Evolutionary conservation across 2,329 filamentous ascomycete species (phyloP).

Genomic region (Raffaelea ambrosiae): DNA sequence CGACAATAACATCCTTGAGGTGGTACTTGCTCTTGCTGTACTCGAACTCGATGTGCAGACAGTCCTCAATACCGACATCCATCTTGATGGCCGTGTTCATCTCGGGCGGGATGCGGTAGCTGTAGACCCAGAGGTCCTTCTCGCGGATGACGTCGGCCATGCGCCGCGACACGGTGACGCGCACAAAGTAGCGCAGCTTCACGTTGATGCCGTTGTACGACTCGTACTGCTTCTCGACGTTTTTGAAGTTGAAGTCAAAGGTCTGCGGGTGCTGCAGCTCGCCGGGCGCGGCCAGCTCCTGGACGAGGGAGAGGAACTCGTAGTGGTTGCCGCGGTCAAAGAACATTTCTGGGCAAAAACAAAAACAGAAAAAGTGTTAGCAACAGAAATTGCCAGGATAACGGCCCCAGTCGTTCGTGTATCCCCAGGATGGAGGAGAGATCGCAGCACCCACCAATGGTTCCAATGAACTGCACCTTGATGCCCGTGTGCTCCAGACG

Average conservation of each 20-base stretch:
- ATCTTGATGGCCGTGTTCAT: conserved; percentile 99
- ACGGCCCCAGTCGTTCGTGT: no score
- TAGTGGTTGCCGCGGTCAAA: conserved; percentile 99
- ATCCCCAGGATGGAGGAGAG: background rate
- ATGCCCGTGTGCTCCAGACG: conserved; percentile 96
- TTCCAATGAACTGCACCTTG: conserved; percentile 99
- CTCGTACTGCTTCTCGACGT: conserved; percentile 99
- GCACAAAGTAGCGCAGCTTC: conserved; percentile 95
- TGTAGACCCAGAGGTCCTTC: conserved; percentile 99
- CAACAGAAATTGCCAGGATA: conserved; percentile 2
- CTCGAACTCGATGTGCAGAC: conserved; percentile 97
- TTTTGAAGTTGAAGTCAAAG: conserved; percentile 99
- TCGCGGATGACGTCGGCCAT: conserved; percentile 98
- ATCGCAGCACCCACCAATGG: conserved; percentile 65
- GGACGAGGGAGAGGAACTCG: conserved; percentile 94
- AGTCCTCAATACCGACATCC: conserved; percentile 99
- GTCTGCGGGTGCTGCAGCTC: conserved; percentile 98
- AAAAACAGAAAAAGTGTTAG: background rate
- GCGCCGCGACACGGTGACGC: conserved; percentile 88
- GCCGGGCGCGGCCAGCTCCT: conserved; percentile 92
- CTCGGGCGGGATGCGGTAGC: conserved; percentile 94
- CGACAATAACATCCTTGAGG: conserved; percentile 97
- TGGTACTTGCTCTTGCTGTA: conserved; percentile 99
- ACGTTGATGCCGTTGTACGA: conserved; percentile 99
- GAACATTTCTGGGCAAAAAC: conserved; percentile 99